Evolutionary conservation across 2,329 filamentous ascomycete genomes (phyloP).

Genomic region (Mycosphaerelloides madeirae): DNA sequence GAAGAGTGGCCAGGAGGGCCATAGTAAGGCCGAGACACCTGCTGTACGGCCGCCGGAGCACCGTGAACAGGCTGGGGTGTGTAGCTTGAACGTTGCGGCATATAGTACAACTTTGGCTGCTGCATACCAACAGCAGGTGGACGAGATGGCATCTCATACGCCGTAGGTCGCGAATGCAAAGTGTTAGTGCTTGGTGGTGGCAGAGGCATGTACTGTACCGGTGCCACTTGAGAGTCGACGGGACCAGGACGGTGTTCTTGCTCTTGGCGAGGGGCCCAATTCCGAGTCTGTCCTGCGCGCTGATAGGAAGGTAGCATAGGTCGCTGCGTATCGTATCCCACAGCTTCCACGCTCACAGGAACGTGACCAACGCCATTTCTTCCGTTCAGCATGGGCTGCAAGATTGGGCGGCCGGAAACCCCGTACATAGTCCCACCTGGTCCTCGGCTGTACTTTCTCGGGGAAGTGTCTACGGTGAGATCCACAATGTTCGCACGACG

Average conservation of each 20-base stretch:
- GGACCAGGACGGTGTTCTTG: slow-evolving; percentile 8
- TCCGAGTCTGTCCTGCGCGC: neutral
- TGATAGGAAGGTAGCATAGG: slow-evolving; percentile 4
- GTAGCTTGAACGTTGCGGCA: slow-evolving; percentile 10
- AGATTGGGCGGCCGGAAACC: too few species aligned
- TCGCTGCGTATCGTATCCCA: slow-evolving; percentile 4
- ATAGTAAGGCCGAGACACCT: slow-evolving; percentile 11
- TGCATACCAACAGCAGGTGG: neutral
- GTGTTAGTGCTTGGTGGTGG: slow-evolving; percentile 7
- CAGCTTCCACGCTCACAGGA: too few species aligned
- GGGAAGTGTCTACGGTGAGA: neutral
- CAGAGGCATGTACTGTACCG: slow-evolving; percentile 18
- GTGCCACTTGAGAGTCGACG: slow-evolving; percentile 20
- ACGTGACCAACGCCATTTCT: too few species aligned
- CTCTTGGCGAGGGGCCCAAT: neutral
- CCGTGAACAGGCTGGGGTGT: slow-evolving; percentile 27
- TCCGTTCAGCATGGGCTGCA: too few species aligned
- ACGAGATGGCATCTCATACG: neutral
- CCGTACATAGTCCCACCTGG: too few species aligned
- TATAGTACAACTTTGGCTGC: neutral
- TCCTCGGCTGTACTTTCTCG: too few species aligned
- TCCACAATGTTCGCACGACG: neutral
- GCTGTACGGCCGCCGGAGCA: slow-evolving; percentile 32
- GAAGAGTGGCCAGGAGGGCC: too few species aligned
- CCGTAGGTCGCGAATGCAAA: neutral